phyloP scores from a whole-genome alignment of 176 grass and related monocot genomes.

The Oryza glaberrima region DNA sequence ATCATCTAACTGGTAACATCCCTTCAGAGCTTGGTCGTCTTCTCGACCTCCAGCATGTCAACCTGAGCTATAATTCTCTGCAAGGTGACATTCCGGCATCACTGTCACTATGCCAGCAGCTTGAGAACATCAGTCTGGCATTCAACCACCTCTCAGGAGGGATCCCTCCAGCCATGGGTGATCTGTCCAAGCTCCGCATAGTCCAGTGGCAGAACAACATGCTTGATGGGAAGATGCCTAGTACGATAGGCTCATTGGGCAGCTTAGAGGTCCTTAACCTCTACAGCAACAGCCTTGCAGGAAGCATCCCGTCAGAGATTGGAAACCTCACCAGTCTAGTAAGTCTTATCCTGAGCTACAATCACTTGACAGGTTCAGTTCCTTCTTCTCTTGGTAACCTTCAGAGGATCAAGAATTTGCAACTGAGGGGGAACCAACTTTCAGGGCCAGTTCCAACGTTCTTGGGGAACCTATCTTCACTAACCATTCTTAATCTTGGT shows the following conservation, averaged over 20 bases:
- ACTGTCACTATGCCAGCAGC: not conserved
- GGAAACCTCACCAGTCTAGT: conserved; percentile 16
- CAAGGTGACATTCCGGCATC: conserved; percentile 6
- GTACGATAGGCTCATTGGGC: not conserved
- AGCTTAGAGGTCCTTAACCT: conserved; percentile 22
- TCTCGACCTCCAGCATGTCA: conserved; percentile 1
- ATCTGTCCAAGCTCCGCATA: not conserved
- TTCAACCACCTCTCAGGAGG: conserved; percentile 16
- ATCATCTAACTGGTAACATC: conserved; percentile 4
- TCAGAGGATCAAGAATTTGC: conserved; percentile 19
- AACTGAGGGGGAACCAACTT: conserved; percentile 23
- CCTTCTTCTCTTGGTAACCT: conserved; percentile 18
- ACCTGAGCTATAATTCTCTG: conserved; percentile 8
- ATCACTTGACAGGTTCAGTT: conserved; percentile 21
- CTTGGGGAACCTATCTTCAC: conserved; percentile 26
- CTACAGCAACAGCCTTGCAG: conserved; percentile 21
- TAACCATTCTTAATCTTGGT: not conserved
- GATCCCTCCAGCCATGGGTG: conserved; percentile 23
- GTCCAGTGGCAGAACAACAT: conserved; percentile 16
- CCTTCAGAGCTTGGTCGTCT: conserved; percentile 20
- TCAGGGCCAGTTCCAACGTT: conserved; percentile 13
- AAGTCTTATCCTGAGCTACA: not conserved
- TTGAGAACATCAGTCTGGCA: not conserved
- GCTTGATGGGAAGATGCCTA: not conserved
- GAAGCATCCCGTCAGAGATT: conserved; percentile 27